Evolutionary conservation across 768 basidiomycete genomes (phyloP), one percentile per base, ranked within the genome.

Genomic region (Psilocybe tampanensis): DNA sequence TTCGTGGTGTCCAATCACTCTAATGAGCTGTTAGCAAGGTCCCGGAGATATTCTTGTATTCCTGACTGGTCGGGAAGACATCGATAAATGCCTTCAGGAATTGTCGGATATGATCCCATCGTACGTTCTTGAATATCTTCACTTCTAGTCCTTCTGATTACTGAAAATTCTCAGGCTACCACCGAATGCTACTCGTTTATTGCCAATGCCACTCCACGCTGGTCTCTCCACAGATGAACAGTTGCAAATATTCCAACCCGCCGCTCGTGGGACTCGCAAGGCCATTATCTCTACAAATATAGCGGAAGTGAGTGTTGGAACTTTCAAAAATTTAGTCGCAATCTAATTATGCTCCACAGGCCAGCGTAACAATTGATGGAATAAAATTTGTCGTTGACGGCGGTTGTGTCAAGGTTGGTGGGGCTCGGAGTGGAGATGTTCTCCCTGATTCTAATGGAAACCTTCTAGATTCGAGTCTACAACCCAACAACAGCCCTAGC

Each of bases 361-460:
- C 97, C 15, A 95, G 92, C 68, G 90, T 99, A 21, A 99, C 97
- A 0, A 98, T 99, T 55, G 94, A 98, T 41, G 95, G 95, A 2
- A 88, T 98, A 59, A 90, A 89, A 62, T 98, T 88, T 66, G 95
- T 99, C 13, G 81, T 98, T 2, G 97, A 99, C 66, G 88, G 86
- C 56, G 97, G 97, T 15, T 94, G 94, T 66, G 95, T 97, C 60
- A 99, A 99, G 84, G 94, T 93, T 62, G 19, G 58, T 58, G 12
- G 12, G 19, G 18, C 19, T 23, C 34, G 19, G 55, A 41, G n/a
- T 49, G 8, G 26, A 13, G 22, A 23, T 24, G n/a, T 22, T 2
- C 22, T 15, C 29, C 18, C 52, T 33, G 3, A 18, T 22, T 52
- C 12, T 43, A 23, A 47, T 43, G 22, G n/a, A n/a, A 23, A 49